Evolutionary conservation across 192 early-diverging fungal species (phyloP).

Genomic region (Umbelopsis ramanniana): DNA sequence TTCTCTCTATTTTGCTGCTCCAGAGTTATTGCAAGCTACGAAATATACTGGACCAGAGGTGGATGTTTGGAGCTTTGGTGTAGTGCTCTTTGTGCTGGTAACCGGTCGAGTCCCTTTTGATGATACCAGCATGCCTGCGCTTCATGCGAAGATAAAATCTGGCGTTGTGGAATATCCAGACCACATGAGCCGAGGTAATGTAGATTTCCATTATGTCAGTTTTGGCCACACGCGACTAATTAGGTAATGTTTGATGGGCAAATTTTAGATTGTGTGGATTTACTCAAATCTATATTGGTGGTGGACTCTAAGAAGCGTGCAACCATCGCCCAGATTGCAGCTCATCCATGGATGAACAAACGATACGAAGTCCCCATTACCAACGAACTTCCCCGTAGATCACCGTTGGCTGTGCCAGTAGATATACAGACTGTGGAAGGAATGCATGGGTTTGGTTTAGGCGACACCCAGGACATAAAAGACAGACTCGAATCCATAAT

Average conservation of each 20-base stretch:
- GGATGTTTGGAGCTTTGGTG: constrained; percentile 87
- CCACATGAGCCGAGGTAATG: constrained; percentile 63
- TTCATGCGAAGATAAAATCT: constrained; percentile 83
- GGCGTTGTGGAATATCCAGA: constrained; percentile 79
- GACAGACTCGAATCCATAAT: constrained; percentile 51
- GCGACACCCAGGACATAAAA: constrained; percentile 60
- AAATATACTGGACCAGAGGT: constrained; percentile 85
- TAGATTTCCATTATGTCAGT: constrained; percentile 44
- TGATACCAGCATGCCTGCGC: constrained; percentile 79
- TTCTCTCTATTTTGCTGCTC: constrained; percentile 82
- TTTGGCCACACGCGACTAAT: background rate
- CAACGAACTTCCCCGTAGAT: constrained; percentile 65
- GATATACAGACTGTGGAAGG: constrained; percentile 61
- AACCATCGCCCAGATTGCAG: constrained; percentile 67
- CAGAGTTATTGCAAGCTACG: constrained; percentile 81
- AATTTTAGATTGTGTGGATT: constrained; percentile 60
- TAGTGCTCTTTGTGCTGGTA: constrained; percentile 83
- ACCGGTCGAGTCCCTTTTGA: constrained; percentile 86
- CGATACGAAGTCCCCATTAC: constrained; percentile 63
- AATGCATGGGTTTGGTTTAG: constrained; percentile 81
- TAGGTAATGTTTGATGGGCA: background rate
- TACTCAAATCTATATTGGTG: constrained; percentile 73
- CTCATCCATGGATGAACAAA: constrained; percentile 82
- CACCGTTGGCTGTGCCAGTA: constrained; percentile 55
- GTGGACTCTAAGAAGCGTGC: constrained; percentile 72